These are phyloP conservation scores for Aspergillus ostianus DNA, from an alignment of 495 filamentous ascomycete genomes.

Conservation along the genomic window DNA sequence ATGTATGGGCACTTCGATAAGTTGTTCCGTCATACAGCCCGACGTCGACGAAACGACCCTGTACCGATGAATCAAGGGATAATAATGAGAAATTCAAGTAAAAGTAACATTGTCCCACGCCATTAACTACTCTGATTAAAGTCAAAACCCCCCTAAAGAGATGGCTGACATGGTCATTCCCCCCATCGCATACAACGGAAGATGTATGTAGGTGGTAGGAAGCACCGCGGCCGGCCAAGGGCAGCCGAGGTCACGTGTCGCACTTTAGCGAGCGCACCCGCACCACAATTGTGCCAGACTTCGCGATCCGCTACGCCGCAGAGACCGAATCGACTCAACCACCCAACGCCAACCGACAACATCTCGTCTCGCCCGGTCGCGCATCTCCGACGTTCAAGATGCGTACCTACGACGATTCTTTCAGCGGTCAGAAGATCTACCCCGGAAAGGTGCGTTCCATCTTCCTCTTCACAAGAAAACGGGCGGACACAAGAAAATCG, in stretches of 20 bases:
- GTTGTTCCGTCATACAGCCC: background rate
- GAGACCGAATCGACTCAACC: constrained; percentile 48
- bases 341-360: constrained; percentile 51
- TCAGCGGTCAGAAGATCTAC: constrained; percentile 98
- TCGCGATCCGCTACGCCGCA: constrained; percentile 35
- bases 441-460: constrained; percentile 85
- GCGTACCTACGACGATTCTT: constrained; percentile 98
- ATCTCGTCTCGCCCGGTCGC: constrained; percentile 38
- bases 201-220: constrained; percentile 2
- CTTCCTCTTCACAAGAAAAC: constrained; percentile 14
- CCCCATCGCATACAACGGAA: background rate
- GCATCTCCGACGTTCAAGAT: constrained; percentile 67
- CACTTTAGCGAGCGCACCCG: constrained; percentile 48
- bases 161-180: background rate
- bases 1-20: no score
- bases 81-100: background rate
- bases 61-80: background rate
- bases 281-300: constrained; percentile 49
- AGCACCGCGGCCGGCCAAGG: constrained; percentile 28
- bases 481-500: background rate
- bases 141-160: background rate
- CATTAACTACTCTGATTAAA: background rate
- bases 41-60: background rate
- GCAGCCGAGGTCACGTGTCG: constrained; percentile 45
- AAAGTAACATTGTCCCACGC: background rate